phyloP scores from a whole-genome alignment of 1,139 yeast genomes.

The Geotrichum aggregatum region DNA sequence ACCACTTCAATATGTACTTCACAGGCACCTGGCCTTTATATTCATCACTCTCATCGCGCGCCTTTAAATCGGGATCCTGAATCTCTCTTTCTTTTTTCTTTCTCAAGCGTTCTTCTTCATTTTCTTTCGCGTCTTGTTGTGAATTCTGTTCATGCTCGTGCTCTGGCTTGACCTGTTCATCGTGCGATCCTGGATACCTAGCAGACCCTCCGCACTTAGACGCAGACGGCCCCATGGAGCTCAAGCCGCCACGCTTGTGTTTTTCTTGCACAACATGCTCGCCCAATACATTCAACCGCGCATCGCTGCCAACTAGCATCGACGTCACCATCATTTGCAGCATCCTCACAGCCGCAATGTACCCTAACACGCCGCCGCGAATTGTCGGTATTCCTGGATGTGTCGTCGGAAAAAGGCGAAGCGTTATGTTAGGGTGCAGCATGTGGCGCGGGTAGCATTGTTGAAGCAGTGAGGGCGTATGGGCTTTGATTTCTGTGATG shows the following conservation, averaged over 20 bases:
- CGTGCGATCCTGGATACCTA: no score
- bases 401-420: slow-evolving; percentile 16
- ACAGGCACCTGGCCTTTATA: slow-evolving; percentile 2
- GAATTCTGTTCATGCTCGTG: no score
- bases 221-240: no score
- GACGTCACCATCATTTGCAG: slow-evolving; percentile 17
- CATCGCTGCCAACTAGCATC: slow-evolving; percentile 21
- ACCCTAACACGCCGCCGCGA: slow-evolving; percentile 18
- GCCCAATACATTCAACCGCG: slow-evolving; percentile 15
- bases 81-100: background rate
- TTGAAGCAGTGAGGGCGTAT: slow-evolving; percentile 17
- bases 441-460: slow-evolving; percentile 6
- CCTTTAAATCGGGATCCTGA: no score
- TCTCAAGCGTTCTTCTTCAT: background rate
- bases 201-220: no score
- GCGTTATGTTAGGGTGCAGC: slow-evolving; percentile 12
- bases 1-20: slow-evolving; percentile 15
- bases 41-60: no score
- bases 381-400: slow-evolving; percentile 17
- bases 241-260: background rate
- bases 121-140: background rate
- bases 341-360: slow-evolving; percentile 15
- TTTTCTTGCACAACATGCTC: slow-evolving; percentile 13
- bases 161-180: no score
- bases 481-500: slow-evolving; percentile 10